These are phyloP conservation scores for Chaetothyriales sp. DNA, from an alignment of 2,329 filamentous ascomycete species.

Conservation along the genomic window DNA sequence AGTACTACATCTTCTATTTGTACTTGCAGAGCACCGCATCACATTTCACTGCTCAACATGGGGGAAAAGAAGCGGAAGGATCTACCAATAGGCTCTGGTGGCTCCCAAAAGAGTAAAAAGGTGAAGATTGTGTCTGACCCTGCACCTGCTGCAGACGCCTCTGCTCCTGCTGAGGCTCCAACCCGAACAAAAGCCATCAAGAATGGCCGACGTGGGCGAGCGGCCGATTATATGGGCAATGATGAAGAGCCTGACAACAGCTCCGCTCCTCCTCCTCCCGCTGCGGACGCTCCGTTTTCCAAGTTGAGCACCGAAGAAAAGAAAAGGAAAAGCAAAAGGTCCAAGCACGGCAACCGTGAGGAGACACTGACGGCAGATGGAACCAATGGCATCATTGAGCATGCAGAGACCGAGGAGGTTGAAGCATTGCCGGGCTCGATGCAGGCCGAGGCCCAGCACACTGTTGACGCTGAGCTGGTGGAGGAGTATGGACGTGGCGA, in stretches of 20 bases:
- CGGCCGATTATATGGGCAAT: conserved; percentile 35
- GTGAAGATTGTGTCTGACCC: conserved; percentile 22
- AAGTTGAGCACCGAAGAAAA: conserved; percentile 20
- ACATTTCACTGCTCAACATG: conserved; percentile 6
- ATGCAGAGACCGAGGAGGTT: conserved; percentile 11
- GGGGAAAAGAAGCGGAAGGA: conserved; percentile 18
- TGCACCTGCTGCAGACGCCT: conserved; percentile 14
- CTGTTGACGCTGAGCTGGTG: conserved; percentile 14
- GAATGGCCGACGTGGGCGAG: conserved; percentile 29
- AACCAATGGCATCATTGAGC: conserved; percentile 23
- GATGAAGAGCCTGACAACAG: conserved; percentile 41
- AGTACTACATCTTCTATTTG: not conserved
- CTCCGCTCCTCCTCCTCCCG: conserved; percentile 19
- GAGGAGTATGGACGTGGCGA: conserved; percentile 12
- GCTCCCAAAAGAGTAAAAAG: conserved; percentile 40
- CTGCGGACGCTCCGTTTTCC: conserved; percentile 25
- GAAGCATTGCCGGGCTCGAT: conserved; percentile 14
- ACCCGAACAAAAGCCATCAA: conserved; percentile 5
- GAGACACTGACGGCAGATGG: conserved; percentile 22
- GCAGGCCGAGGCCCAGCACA: conserved; percentile 17
- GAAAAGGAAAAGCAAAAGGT: conserved; percentile 12
- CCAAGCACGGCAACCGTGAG: conserved; percentile 27
- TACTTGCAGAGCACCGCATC: not conserved
- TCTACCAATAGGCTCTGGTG: conserved; percentile 17
- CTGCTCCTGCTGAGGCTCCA: conserved; percentile 14